Conservation (phyloP, 192 early-diverging fungal genomes). For the Coemansia sp. region DNA sequence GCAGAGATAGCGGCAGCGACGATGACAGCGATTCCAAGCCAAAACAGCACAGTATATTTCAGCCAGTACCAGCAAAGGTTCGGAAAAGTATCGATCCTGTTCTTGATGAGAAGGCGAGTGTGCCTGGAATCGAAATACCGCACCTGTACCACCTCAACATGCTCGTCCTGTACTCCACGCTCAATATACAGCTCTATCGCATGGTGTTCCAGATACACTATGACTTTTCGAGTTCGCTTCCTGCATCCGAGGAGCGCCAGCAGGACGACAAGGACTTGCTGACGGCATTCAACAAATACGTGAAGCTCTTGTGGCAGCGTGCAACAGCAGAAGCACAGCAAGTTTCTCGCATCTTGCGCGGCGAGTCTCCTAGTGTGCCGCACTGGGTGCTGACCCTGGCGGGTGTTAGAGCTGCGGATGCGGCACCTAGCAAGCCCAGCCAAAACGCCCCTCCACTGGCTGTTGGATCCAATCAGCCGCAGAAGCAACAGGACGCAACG, state of each 20-base stretch:
- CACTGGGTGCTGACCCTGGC: constrained; percentile 41
- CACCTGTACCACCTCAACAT: constrained; percentile 45
- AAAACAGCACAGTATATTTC: not conserved
- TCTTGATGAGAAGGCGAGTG: constrained; percentile 21
- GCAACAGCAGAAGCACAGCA: constrained; percentile 40
- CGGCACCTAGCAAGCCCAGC: not conserved
- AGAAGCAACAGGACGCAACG: not conserved
- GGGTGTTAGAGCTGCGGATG: constrained; percentile 13
- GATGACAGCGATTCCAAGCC: constrained; percentile 3
- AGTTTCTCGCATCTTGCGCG: constrained; percentile 49
- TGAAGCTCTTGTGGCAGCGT: constrained; percentile 44
- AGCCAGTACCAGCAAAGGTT: not conserved
- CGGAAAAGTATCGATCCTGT: constrained; percentile 15
- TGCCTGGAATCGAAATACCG: constrained; percentile 48
- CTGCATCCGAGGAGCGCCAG: constrained; percentile 14
- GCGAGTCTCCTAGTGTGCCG: constrained; percentile 43
- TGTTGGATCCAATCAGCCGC: not conserved
- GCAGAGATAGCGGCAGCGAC: constrained; percentile 1
- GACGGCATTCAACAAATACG: constrained; percentile 39
- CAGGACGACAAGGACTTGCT: constrained; percentile 39
- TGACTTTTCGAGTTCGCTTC: constrained; percentile 47
- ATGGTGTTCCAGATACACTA: constrained; percentile 56
- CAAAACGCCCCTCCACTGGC: not conserved
- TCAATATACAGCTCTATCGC: constrained; percentile 53
- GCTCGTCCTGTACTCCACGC: constrained; percentile 49